These are phyloP conservation scores for Penicillium sp. DNA, from an alignment of 2,329 filamentous ascomycete species.

Conservation along the genomic window DNA sequence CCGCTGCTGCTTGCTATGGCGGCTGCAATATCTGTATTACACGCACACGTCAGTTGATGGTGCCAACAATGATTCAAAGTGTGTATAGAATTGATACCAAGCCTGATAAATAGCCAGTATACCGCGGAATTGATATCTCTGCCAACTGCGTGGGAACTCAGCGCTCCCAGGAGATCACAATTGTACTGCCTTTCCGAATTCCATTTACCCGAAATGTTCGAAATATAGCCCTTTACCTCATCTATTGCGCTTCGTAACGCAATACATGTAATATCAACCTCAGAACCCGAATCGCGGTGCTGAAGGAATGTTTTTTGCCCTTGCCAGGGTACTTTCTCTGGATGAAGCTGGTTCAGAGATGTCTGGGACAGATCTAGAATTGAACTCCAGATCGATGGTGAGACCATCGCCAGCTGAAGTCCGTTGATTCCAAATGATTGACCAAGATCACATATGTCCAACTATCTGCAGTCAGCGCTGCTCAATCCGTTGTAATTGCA, in stretches of 20 bases:
- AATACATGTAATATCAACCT: constrained; percentile 11
- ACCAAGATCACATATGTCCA: constrained; percentile 46
- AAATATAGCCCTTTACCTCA: constrained; percentile 14
- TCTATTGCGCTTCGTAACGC: constrained; percentile 18
- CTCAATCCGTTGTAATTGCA: not conserved
- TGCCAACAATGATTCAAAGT: not conserved
- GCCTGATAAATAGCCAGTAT: constrained; percentile 31
- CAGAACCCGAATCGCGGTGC: not conserved
- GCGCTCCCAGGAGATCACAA: constrained; percentile 9
- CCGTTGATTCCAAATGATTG: constrained; percentile 45
- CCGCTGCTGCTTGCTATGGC: constrained; percentile 26
- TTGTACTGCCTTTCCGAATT: not conserved
- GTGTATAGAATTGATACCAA: constrained; percentile 24
- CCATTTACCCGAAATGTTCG: constrained; percentile 20
- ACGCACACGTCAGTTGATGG: not conserved
- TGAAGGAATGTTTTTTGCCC: not conserved
- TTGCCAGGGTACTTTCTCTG: not conserved
- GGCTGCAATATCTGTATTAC: constrained; percentile 21
- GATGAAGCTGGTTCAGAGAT: constrained; percentile 13
- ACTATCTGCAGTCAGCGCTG: constrained; percentile 27
- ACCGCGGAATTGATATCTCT: constrained; percentile 24
- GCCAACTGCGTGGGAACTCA: constrained; percentile 16
- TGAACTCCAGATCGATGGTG: constrained; percentile 16
- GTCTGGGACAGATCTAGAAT: constrained; percentile 24
- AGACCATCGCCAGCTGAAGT: constrained; percentile 29